Base-by-base conservation (phyloP, 257 asterid species). In the Jacaranda copaia region DNA sequence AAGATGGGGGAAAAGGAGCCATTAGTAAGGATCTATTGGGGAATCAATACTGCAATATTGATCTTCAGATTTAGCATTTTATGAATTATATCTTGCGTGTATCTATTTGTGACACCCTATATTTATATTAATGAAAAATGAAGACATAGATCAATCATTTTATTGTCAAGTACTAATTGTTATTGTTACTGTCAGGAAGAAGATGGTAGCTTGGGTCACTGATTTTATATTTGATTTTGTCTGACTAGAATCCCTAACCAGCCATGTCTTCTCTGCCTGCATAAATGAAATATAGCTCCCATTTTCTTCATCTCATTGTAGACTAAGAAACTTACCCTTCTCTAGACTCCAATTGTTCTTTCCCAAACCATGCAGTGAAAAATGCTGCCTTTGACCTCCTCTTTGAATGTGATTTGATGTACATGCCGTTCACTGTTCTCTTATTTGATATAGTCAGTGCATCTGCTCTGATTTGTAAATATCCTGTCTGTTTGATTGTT, bases 311-410 rank as follows among this genome's bases (percentile, higher is more conserved):
- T 52, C n/a, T 69, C 35, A 7, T 25, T 38, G 10, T 16, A 48
- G 46, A 51, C 48, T 8, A 40, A 16, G 64, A 59, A 39, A 72
- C 39, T 7, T 62, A 9, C 6, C 20, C 52, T 38, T 79, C 55
- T 43, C 18, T 49, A 35, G 20, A 43, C 55, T 43, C 18, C 58
- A 35, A 15, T 55, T 39, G 14, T 59, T 20, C 32, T 46, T 7
- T 51, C 74, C 52, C 39, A 80, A 76, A 57, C 63, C 10, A 12
- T 73, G 20, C 20, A 38, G 62, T 76, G 25, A 11, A 67, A 51
- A 39, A 49, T 39, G 6, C 38, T 43, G 46, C 43, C 42, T n/a
- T 1, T 68, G 57, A 62, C 39, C 48, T 72, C 38, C 5, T 39
- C n/a, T 59, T 49, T 60, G 42, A 58, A 79, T 67, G 56, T 48